Evolutionary conservation across 495 filamentous ascomycete species (phyloP).

Genomic region (Aspergillus cavernicola): DNA sequence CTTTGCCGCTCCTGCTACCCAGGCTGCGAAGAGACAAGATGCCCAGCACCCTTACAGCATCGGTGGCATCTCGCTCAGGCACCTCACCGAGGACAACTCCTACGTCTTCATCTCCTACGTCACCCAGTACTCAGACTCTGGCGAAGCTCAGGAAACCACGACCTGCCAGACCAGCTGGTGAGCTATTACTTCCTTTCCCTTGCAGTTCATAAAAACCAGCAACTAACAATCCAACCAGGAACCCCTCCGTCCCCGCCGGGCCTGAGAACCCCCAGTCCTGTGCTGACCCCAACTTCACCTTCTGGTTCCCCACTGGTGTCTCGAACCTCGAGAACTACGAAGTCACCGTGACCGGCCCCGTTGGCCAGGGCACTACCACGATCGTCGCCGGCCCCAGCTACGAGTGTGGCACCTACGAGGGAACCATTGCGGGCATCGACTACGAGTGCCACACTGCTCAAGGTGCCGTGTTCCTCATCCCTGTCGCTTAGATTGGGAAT

Average conservation of each 20-base stretch:
- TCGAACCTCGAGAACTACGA: background rate
- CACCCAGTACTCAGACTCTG: background rate
- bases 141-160: background rate
- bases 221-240: constrained; percentile 1
- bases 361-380: background rate
- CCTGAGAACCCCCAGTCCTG: background rate
- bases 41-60: constrained; percentile 3
- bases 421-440: background rate
- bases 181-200: background rate
- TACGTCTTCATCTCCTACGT: background rate
- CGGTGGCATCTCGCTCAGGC: background rate
- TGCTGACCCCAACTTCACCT: background rate
- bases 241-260: background rate
- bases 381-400: constrained; percentile 1
- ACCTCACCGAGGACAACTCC: background rate
- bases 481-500: background rate
- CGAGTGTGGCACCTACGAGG: constrained; percentile 1
- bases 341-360: background rate
- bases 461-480: constrained; percentile 10
- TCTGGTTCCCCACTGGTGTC: background rate
- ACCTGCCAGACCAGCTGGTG: constrained; percentile 1
- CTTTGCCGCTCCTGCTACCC: background rate
- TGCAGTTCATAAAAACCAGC: background rate
- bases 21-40: background rate
- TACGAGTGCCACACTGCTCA: background rate